Evolutionary conservation across 768 basidiomycete genomes (phyloP), one percentile per base, ranked within the genome.

Genomic region (Suillus ampliporus): DNA sequence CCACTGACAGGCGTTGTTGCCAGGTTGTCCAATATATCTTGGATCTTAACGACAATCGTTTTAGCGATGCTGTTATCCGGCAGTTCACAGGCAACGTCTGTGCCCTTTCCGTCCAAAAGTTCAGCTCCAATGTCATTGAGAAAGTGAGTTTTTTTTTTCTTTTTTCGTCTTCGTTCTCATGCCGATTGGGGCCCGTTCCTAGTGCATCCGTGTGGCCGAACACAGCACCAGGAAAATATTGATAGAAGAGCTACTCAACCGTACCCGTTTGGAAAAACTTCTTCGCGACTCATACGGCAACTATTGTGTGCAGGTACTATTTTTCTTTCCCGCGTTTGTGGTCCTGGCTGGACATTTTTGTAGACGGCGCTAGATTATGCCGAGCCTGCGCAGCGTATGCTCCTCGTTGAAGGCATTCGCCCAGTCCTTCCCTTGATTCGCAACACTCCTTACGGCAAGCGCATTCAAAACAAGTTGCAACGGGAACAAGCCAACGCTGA

Each of bases 391-490:
- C 97, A 99, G 76, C 90, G 97, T 63, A 87, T 90, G 5, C 84
- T 95, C 65, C 89, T 99, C 28, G 94, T 99, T 21, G 97, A 99
- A 72, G 94, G 94, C 68, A 99, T 99, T 74, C 91, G 97, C 56
- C 97, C 97, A n/a, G 95, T 99, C 64, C 84, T 99, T 28, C 97
- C 97, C 3, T 84, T 98, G 70, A 99, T 99, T 73, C 92, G 97
- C 71, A 99, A 99, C 79, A 99, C 97, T 11, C 97, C 97, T 8
- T 99, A 99, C 70, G 97, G 97, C 69, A 99, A 99, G 82, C 90
- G 97, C 48, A 99, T 99, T 71, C 97, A 98, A 78, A 96, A 95
- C 82, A 98, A 98, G 79, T 82, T 99, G 59, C 96, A 97, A 78
- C 93, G 97, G 62, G 95, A 97, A 78, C 92, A 94, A 69, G 84